These are phyloP conservation scores for Hermanozyma aechmeae DNA, from an alignment of 805 yeast genomes.

Conservation along the genomic window DNA sequence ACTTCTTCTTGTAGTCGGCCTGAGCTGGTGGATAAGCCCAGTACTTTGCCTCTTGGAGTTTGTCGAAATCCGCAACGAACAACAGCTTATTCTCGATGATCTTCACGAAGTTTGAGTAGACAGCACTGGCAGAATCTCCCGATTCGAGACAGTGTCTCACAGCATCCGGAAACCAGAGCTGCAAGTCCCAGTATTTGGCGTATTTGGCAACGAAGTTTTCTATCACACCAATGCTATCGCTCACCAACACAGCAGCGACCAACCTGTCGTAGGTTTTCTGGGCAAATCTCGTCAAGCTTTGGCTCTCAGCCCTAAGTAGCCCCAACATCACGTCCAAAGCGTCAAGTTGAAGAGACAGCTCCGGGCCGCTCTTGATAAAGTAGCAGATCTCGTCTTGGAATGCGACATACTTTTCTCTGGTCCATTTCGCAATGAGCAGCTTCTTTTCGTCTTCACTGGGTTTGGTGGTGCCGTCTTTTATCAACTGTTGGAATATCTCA, in stretches of 20 bases:
- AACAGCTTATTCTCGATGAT: constrained; percentile 22
- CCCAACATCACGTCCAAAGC: constrained; percentile 47
- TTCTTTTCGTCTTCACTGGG: constrained; percentile 34
- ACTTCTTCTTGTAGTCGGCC: neutral
- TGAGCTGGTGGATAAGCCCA: no score
- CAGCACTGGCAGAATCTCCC: constrained; percentile 10
- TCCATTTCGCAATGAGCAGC: constrained; percentile 50
- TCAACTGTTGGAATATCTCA: constrained; percentile 40
- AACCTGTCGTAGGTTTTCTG: constrained; percentile 38
- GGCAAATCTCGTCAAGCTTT: constrained; percentile 56
- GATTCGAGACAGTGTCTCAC: constrained; percentile 11
- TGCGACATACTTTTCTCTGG: constrained; percentile 45
- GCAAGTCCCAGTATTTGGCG: constrained; percentile 61
- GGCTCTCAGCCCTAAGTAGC: constrained; percentile 47
- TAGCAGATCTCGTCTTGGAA: constrained; percentile 39
- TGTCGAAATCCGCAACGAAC: constrained; percentile 15
- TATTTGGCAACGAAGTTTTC: constrained; percentile 43
- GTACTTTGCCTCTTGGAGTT: constrained; percentile 22
- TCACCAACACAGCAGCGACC: constrained; percentile 19
- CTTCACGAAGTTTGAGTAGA: constrained; percentile 33
- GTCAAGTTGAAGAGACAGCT: constrained; percentile 44
- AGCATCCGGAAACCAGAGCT: constrained; percentile 57
- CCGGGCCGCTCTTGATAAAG: constrained; percentile 35
- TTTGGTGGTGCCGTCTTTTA: constrained; percentile 26
- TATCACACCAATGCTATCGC: constrained; percentile 27